Percentiles rank a stretch among this genome's conserved stretches.
Evolutionary conservation across 176 grass and related monocot genomes (phyloP).

Genomic region (Pontederia paniculata): DNA sequence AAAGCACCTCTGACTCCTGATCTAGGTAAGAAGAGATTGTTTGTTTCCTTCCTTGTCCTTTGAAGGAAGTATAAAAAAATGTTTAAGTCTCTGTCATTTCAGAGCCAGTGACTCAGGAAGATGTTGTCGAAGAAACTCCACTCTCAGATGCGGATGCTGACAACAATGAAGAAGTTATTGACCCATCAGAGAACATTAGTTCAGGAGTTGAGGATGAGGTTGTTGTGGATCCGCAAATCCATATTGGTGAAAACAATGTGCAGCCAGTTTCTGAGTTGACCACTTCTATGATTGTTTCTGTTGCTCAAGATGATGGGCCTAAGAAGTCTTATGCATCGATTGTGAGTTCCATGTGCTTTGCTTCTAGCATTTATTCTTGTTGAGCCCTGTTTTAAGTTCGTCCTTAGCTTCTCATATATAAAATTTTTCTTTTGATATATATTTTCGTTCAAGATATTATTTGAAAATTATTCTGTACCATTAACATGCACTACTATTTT

Average conservation of each 20-base stretch:
- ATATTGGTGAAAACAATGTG: conserved; percentile 15
- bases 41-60: not conserved
- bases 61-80: not conserved
- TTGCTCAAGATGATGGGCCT: conserved; percentile 37
- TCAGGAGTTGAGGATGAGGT: conserved; percentile 21
- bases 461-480: too few relatives aligned
- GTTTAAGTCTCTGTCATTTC: conserved; percentile 7
- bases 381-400: too few relatives aligned
- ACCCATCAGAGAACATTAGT: conserved; percentile 18
- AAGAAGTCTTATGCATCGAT: conserved; percentile 92
- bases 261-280: conserved; percentile 1
- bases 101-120: conserved; percentile 23
- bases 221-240: conserved; percentile 14
- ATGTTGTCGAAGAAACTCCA: not conserved
- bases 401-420: too few relatives aligned
- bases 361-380: too few relatives aligned
- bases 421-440: too few relatives aligned
- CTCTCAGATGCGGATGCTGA: conserved; percentile 6
- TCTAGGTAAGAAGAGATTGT: conserved; percentile 22
- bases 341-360: conserved; percentile 33
- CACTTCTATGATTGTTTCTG: not conserved
- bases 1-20: conserved; percentile 24
- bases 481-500: too few relatives aligned
- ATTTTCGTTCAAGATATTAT: too few relatives aligned
- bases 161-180: conserved; percentile 6